These are phyloP conservation scores for Chlorella sp. DNA, from an alignment of 139 green algal species.

Conservation along the genomic window DNA sequence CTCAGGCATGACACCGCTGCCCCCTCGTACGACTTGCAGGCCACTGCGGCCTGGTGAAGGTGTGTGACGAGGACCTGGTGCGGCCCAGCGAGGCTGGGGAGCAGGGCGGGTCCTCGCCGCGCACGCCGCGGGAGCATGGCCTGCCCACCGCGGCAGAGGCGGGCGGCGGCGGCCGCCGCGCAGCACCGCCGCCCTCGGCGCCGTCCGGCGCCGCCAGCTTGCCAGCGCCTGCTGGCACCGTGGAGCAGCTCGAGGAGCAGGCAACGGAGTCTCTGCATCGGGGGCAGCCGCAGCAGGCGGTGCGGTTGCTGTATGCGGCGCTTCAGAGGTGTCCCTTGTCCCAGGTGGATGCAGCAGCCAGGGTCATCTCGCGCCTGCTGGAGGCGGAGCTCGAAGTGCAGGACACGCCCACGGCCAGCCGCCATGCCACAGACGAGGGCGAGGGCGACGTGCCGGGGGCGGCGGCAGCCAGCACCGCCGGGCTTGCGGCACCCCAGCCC, in stretches of 20 bases:
- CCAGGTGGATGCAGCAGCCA: not conserved
- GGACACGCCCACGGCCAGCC: constrained; percentile 1
- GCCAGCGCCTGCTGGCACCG: not conserved
- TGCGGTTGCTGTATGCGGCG: constrained; percentile 8
- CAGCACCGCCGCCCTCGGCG: too few relatives aligned
- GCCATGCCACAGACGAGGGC: too few relatives aligned
- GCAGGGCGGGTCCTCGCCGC: too few relatives aligned
- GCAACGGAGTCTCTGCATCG: constrained; percentile 1
- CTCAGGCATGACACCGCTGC: not conserved
- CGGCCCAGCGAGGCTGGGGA: not conserved
- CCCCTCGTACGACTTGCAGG: not conserved
- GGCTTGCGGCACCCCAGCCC: too few relatives aligned
- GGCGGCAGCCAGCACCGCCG: too few relatives aligned
- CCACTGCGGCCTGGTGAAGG: constrained; percentile 26
- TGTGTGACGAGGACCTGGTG: constrained; percentile 26
- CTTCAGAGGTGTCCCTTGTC: not conserved
- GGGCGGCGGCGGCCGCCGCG: not conserved
- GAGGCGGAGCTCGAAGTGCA: constrained; percentile 2
- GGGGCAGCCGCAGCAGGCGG: constrained; percentile 1
- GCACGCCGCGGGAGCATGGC: too few relatives aligned
- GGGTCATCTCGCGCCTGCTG: constrained; percentile 1
- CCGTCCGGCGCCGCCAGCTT: not conserved
- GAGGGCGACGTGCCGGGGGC: too few relatives aligned
- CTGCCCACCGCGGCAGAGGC: too few relatives aligned
- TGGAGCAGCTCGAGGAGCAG: too few relatives aligned